Percentiles rank a stretch among this genome's conserved stretches.
Evolutionary conservation across 2,329 filamentous ascomycete species (phyloP).

Genomic region (Diplodia intermedia): DNA sequence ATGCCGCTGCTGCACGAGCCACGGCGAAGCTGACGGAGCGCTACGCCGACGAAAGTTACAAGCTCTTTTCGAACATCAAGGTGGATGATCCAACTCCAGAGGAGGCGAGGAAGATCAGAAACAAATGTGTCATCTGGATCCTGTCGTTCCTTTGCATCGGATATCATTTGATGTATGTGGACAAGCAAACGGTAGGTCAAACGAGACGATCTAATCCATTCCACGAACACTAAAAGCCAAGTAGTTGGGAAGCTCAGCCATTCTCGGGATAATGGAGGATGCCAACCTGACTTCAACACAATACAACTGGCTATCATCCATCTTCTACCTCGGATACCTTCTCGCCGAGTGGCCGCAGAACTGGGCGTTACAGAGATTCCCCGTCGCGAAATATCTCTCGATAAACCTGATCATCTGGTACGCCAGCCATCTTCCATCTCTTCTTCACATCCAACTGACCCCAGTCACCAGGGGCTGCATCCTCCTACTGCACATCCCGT

Average conservation of each 20-base stretch:
- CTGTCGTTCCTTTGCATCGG: constrained; percentile 51
- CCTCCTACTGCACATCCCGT: constrained; percentile 42
- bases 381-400: constrained; percentile 25
- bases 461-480: constrained; percentile 39
- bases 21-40: constrained; percentile 47
- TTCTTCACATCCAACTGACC: not conserved
- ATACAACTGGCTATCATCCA: constrained; percentile 40
- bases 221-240: too few relatives aligned
- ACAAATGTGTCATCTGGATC: constrained; percentile 49
- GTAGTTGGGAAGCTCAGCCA: constrained; percentile 39
- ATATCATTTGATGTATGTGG: constrained; percentile 52
- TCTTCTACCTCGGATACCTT: constrained; percentile 38
- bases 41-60: constrained; percentile 54
- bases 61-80: constrained; percentile 50
- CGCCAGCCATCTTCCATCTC: not conserved
- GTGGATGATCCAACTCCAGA: constrained; percentile 48
- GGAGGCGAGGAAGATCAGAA: constrained; percentile 43
- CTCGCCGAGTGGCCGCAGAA: constrained; percentile 40
- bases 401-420: constrained; percentile 15
- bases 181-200: constrained; percentile 46
- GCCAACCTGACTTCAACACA: constrained; percentile 39
- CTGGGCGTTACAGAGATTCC: constrained; percentile 36
- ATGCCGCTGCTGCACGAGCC: not conserved
- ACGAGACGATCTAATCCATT: too few relatives aligned
- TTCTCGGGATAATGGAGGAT: constrained; percentile 45